Evolutionary conservation across 2,329 filamentous ascomycete species (phyloP), one percentile per base, ranked within the genome.

Genomic region (Fusarium goolgardi): DNA sequence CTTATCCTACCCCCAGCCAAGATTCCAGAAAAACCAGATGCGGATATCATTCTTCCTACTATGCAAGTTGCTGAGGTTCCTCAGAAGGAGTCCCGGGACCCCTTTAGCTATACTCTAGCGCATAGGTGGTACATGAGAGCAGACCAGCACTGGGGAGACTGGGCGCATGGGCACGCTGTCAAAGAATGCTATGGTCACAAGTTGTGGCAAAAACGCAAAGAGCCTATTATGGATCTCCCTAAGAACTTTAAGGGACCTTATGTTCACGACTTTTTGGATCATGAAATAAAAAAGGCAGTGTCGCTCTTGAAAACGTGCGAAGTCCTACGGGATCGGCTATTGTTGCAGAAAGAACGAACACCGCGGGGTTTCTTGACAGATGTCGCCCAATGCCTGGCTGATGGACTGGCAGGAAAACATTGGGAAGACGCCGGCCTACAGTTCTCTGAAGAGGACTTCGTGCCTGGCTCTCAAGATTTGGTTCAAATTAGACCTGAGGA

Each of bases 1-100:
- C 71, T 82, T 12, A 69, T 80, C 9, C 72, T 83, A 1, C 79
- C 81, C 4, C 67, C 25, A 56, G 62, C 61, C 4, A 57, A 35
- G 13, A 37, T 55, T 2, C 56, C 61, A 15, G 44, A 67, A 20
- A 58, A 68, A 34, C 61, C 58, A 15, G 67, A 73, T 23, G 65
- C 71, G 1, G 72, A 71, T 11, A 65, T 75, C 23, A 50, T 76
- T 35, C 63, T 75, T n/a, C 34, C 59, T 13, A 55, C 39, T 27
- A 68, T 72, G 39, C 61, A 64, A 25, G 65, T 72, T 21, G 45
- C 60, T 12, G n/a, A 72, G 7, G 37, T 70, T 5, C 70, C 75
- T 4, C 55, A 75, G n/a, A 65, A 69, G 25, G 67, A 65, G 15
- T 59, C 72, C 15, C 64, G 72, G 1, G 75, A 76, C 41, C 75